Conservation (phyloP, 768 basidiomycete species). For the Suillus luteus region DNA sequence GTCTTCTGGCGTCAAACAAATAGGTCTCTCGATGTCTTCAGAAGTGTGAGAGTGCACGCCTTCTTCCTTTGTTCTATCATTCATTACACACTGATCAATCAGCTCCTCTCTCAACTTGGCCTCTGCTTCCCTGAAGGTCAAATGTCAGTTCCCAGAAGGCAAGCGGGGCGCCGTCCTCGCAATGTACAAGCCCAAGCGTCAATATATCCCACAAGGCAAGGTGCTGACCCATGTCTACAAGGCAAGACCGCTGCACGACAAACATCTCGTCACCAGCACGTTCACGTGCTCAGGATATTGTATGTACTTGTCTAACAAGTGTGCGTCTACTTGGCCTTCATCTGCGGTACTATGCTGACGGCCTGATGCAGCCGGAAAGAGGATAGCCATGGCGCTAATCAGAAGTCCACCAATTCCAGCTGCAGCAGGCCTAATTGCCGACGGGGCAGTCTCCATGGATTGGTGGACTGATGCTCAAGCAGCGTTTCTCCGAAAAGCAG, state of each 20-base stretch:
- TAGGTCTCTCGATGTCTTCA: slow-evolving; percentile 17
- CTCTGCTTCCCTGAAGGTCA: slow-evolving; percentile 34
- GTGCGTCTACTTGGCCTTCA: not conserved
- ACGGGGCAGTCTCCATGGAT: slow-evolving; percentile 13
- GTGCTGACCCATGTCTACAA: slow-evolving; percentile 28
- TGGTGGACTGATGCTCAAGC: slow-evolving; percentile 28
- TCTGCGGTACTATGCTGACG: slow-evolving; percentile 5
- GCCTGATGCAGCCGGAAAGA: slow-evolving; percentile 24
- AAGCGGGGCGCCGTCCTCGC: slow-evolving; percentile 36
- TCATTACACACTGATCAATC: not conserved
- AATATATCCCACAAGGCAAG: slow-evolving; percentile 22
- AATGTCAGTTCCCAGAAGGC: slow-evolving; percentile 36
- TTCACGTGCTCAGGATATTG: slow-evolving; percentile 36
- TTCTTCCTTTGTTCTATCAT: not conserved
- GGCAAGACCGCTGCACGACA: slow-evolving; percentile 31
- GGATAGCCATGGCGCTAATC: slow-evolving; percentile 25
- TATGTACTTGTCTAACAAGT: slow-evolving; percentile 35
- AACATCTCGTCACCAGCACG: slow-evolving; percentile 34
- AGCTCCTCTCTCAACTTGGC: slow-evolving; percentile 27
- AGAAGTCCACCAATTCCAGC: slow-evolving; percentile 17
- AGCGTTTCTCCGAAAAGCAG: slow-evolving; percentile 26
- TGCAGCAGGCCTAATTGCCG: slow-evolving; percentile 14
- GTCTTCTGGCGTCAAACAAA: slow-evolving; percentile 24
- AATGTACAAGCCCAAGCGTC: slow-evolving; percentile 33
- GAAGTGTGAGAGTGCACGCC: slow-evolving; percentile 23